Conservation (phyloP, 257 asterid genomes). For the Haberlea rhodopensis region DNA sequence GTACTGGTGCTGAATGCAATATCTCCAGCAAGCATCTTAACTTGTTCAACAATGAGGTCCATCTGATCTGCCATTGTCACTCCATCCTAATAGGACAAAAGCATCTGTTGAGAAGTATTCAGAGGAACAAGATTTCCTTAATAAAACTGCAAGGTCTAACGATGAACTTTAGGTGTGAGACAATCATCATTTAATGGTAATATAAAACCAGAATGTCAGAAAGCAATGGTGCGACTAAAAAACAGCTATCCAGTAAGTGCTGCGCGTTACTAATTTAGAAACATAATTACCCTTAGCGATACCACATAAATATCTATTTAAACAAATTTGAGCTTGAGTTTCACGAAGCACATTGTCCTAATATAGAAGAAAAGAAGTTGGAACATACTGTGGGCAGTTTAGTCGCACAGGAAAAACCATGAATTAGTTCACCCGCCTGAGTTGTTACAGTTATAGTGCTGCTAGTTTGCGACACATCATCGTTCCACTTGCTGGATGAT, state of each 20-base stretch:
- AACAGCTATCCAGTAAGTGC: neutral
- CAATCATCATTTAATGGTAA: neutral
- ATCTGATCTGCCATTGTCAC: slow-evolving; percentile 79
- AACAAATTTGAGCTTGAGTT: neutral
- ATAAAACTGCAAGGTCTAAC: slow-evolving; percentile 14
- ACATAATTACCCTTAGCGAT: neutral
- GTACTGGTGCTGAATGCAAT: slow-evolving; percentile 93
- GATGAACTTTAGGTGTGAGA: slow-evolving; percentile 4
- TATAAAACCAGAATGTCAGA: neutral
- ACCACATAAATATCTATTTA: neutral
- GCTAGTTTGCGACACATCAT: slow-evolving; percentile 77
- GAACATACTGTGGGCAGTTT: slow-evolving; percentile 67
- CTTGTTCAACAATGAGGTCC: slow-evolving; percentile 97
- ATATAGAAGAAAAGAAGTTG: slow-evolving; percentile 26
- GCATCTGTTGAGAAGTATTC: slow-evolving; percentile 18
- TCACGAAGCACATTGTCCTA: neutral
- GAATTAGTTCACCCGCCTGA: slow-evolving; percentile 75
- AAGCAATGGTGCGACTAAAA: neutral
- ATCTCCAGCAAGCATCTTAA: slow-evolving; percentile 99
- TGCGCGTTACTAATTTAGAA: neutral
- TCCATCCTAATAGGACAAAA: slow-evolving; percentile 54
- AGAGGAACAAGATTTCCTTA: slow-evolving; percentile 16
- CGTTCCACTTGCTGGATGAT: slow-evolving; percentile 81
- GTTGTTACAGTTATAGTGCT: slow-evolving; percentile 76
- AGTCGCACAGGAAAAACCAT: slow-evolving; percentile 64